Conservation (phyloP, 306 rosid species). For the Prosopis cineraria region DNA sequence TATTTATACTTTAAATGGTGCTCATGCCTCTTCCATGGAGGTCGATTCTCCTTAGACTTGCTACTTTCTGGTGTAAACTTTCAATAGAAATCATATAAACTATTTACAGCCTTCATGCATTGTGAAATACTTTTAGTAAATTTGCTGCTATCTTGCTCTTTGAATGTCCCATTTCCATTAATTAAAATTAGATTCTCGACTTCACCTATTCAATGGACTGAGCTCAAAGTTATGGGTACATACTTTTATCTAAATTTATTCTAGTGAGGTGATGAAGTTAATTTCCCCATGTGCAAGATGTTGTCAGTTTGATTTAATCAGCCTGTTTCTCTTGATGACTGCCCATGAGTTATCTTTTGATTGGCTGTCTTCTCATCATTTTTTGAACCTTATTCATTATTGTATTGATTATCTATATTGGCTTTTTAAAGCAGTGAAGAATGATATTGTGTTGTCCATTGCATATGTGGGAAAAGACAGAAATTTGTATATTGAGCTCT, state of each 20-base stretch:
- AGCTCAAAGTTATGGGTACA: neutral
- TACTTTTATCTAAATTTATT: neutral
- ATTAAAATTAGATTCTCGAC: constrained; percentile 1
- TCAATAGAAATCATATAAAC: neutral
- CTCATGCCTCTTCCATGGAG: constrained; percentile 1
- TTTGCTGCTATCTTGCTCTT: neutral
- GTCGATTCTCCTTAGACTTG: neutral
- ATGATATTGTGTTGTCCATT: constrained; percentile 3
- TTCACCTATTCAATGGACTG: neutral
- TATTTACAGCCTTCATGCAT: neutral
- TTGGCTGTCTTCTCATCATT: constrained; percentile 3
- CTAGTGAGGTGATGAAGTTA: neutral
- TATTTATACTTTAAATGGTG: neutral
- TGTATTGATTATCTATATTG: neutral
- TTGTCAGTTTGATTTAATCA: neutral
- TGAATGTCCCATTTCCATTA: neutral
- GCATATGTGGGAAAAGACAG: neutral
- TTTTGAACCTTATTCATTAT: neutral
- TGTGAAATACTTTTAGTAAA: neutral
- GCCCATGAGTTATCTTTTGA: neutral
- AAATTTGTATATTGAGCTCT: constrained; percentile 9
- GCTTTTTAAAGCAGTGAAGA: neutral
- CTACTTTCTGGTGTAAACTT: constrained; percentile 8
- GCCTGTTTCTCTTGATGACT: neutral
- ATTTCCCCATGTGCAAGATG: neutral